Evolutionary conservation across 129 eudicot genomes (phyloP), one percentile per base, ranked within the genome.

Genomic region (Mikania micrantha): DNA sequence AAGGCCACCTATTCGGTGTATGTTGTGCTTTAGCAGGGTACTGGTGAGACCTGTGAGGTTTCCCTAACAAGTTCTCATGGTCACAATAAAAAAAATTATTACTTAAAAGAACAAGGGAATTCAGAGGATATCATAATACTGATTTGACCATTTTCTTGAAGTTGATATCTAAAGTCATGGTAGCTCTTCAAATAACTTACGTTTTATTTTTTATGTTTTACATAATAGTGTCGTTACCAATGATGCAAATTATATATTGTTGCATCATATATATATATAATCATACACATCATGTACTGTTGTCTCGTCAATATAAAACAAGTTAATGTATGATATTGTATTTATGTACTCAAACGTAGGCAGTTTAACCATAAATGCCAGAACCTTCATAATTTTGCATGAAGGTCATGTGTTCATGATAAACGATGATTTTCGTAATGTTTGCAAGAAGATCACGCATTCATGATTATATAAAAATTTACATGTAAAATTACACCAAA

Each of bases 91-190:
- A n/a, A n/a, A n/a, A n/a, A n/a, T n/a, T n/a, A n/a, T n/a, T n/a
- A n/a, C n/a, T n/a, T 21, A 2, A 74, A 34, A 56, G 60, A 57
- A 44, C 27, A 42, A 56, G 28, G 35, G 38, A 44, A 59, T 45
- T 60, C 63, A 20, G 17, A 67, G 42, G 31, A 24, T 27, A 25
- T 35, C 27, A 54, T 25, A 24, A 65, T 66, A 35, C 31, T 59
- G 35, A 39, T 53, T 28, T 53, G 48, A 64, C 21, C 65, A 41
- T 25, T 25, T 74, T 39, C 29, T 64, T 74, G 34, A 74, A 28
- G 47, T 67, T 45, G 44, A 75, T 67, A 49, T 58, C 34, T 36
- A n/a, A 9, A 56, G 5, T 70, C 34, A 34, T 67, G 54, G 68
- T 66, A 56, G 74, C 24, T 59, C 44, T 20, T 32, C n/a, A 17